Evolutionary conservation across 345 rosid species (phyloP), one percentile per base, ranked within the genome.

Genomic region (Salix suchowensis): DNA sequence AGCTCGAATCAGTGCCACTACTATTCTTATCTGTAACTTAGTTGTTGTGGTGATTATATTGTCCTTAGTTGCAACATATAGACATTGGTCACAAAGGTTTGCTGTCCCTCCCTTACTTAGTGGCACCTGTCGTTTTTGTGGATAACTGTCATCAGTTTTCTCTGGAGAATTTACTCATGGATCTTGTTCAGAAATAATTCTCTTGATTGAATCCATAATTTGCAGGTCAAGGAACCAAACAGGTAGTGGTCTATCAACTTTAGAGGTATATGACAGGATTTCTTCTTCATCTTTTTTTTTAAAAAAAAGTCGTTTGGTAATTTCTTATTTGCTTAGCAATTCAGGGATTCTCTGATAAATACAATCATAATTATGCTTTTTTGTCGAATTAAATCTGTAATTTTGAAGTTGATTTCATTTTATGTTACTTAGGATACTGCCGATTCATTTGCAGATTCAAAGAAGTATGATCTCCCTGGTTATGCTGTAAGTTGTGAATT

Each of bases 391-490:
- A 24, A 71, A n/a, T 65, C 65, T 26, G 71, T 64, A 55, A 14
- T 4, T 16, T 32, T 21, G 21, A 23, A 65, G 46, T 64, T 69
- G 21, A 52, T 70, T 68, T 67, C 69, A 19, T 67, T n/a, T 75
- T 76, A 75, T 68, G 65, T 74, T 78, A 61, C 81, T 66, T 81
- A 88, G 91, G 94, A 87, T 65, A 66, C 58, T 23, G 46, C 85
- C 26, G 84, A 84, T 81, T 75, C 72, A 68, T 78, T 73, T 21
- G 58, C 71, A 6, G 88, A 79, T 76, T 76, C 89, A n/a, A 90
- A 86, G 87, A 90, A 76, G 82, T 86, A 82, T 39, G 93, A 89
- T 79, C 91, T 92, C 79, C 97, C 95, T 36, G 87, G 95, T 69
- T 91, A 82, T 85, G 97, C 95, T 74, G 97, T 92, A 82, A 86